Base-by-base conservation (phyloP, 2,329 filamentous ascomycete species). In the Rhynchosporium graminicola region DNA sequence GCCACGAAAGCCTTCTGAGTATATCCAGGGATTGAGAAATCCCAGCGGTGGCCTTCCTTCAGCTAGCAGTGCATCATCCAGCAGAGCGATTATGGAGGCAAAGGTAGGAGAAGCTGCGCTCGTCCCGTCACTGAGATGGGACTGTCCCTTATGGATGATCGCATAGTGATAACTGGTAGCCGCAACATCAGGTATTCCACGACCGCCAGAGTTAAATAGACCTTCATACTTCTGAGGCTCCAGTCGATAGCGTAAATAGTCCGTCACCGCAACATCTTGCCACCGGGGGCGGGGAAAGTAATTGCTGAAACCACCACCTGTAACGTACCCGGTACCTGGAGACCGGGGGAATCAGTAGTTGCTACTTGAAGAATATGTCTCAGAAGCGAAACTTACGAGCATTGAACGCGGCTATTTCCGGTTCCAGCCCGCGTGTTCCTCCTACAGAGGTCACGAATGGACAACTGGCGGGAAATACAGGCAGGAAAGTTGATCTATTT, bases 21-120 rank as follows among this genome's bases (percentile, higher is more conserved):
- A 80, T 36, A 79, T 59, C 77, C 76, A 78, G 1, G 77, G 77
- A 70, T 80, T 80, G 58, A 79, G 63, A 69, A 78, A 79, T 2
- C 78, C 77, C 1, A 79, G 0, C 12, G 73, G 68, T 7, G 71
- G 70, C 70, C 82, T 80, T n/a, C 82, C 82, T 10, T 75, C 75
- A 0, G 80, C 75, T 20, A 87, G 72, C 13, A 85, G 76, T 0
- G 83, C 84, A 64, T 88, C 86, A 67, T 89, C 89, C 50, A 89
- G 76, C 4, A 47, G 45, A 28, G n/a, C 28, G n/a, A 89, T 77
- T 61, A 89, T 78, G 20, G 79, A 82, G 0, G 83, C 79, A 3
- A 83, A 80, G 0, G 75, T 0, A 87, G 87, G 87, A 0, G 81
- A 76, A 0, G 84, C 45, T 47, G 45, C 45, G 3, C n/a, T 26